phyloP scores from a whole-genome alignment of 2,329 filamentous ascomycete species.

The Hymenoscyphus infarciens region DNA sequence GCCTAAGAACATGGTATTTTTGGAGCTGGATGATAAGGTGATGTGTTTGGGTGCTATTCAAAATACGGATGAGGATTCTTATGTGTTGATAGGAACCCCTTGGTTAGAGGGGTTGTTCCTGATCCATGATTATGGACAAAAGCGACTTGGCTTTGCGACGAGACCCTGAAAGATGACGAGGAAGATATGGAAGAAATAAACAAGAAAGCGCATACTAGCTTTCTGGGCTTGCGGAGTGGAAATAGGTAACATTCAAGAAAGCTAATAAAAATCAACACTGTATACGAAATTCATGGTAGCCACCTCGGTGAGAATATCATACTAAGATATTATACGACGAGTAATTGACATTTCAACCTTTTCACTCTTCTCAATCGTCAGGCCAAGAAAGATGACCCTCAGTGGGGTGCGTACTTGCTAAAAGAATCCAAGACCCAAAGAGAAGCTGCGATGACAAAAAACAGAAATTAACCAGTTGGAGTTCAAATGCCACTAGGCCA shows the following conservation, averaged over 20 bases:
- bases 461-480: too few relatives aligned
- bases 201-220: neutral
- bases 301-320: too few relatives aligned
- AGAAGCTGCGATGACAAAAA: too few relatives aligned
- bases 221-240: neutral
- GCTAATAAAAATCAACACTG: too few relatives aligned
- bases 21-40: conserved; percentile 16
- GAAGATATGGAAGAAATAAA: neutral
- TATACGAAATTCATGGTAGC: too few relatives aligned
- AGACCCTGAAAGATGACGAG: neutral
- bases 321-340: too few relatives aligned
- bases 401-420: too few relatives aligned
- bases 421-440: too few relatives aligned
- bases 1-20: conserved; percentile 36
- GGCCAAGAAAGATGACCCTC: too few relatives aligned
- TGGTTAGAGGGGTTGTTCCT: conserved; percentile 25
- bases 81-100: conserved; percentile 18
- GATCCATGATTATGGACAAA: conserved; percentile 25
- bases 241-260: neutral
- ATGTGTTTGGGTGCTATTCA: conserved; percentile 28
- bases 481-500: neutral
- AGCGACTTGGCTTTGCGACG: conserved; percentile 23
- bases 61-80: conserved; percentile 16
- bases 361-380: too few relatives aligned
- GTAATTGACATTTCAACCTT: too few relatives aligned